Conservation (phyloP, 2,329 filamentous ascomycete genomes). For the Biscogniauxia sp. region DNA sequence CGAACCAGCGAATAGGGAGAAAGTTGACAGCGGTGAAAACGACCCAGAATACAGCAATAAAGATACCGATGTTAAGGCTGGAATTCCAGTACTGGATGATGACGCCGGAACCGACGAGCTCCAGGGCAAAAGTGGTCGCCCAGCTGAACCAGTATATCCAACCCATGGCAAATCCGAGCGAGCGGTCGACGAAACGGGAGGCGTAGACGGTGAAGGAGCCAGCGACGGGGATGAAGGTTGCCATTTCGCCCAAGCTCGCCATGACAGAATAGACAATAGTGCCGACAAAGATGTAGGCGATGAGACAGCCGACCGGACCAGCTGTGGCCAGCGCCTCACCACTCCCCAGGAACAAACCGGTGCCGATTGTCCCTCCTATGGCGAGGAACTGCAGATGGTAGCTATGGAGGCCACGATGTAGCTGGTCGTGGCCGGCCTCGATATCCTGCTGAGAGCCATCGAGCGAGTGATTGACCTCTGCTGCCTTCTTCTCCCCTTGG, state of each 20-base stretch:
- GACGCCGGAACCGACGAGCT: conserved; percentile 69
- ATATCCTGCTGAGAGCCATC: conserved; percentile 21
- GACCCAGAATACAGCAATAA: conserved; percentile 71
- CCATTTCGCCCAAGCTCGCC: conserved; percentile 68
- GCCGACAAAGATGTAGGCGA: conserved; percentile 69
- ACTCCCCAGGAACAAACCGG: conserved; percentile 69
- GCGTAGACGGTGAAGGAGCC: conserved; percentile 77
- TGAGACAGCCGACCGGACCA: conserved; percentile 64
- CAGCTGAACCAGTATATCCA: conserved; percentile 83
- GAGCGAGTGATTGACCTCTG: conserved; percentile 3
- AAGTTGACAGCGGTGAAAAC: conserved; percentile 68
- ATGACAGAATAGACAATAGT: conserved; percentile 74
- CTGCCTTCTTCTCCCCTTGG: conserved; percentile 11
- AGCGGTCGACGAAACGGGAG: conserved; percentile 66
- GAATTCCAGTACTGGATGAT: conserved; percentile 75
- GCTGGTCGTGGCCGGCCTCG: conserved; percentile 30
- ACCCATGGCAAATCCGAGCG: conserved; percentile 73
- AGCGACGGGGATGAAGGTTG: conserved; percentile 72
- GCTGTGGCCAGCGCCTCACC: conserved; percentile 60
- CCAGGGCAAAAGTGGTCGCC: conserved; percentile 70
- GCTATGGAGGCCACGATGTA: conserved; percentile 32
- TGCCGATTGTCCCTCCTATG: conserved; percentile 63
- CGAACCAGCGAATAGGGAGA: conserved; percentile 69
- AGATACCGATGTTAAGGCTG: conserved; percentile 64
- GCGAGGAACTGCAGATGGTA: conserved; percentile 38